Conservation (phyloP, 2,329 filamentous ascomycete genomes). For the Emergomyces orientalis region DNA sequence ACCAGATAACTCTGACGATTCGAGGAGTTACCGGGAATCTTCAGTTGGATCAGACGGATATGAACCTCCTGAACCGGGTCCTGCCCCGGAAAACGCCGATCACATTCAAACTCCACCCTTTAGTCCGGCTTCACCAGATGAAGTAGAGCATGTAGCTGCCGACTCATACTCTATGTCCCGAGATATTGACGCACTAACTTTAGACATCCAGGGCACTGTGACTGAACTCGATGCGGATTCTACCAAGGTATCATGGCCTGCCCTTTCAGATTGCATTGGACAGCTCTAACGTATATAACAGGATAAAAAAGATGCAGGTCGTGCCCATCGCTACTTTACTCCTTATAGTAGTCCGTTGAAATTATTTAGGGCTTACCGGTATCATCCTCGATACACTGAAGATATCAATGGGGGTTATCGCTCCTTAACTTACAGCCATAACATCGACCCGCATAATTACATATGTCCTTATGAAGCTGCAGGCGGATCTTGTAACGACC, state of each 20-base stretch:
- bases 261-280: not conserved
- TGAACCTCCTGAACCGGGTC: constrained; percentile 44
- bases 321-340: constrained; percentile 33
- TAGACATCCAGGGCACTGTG: constrained; percentile 23
- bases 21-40: constrained; percentile 20
- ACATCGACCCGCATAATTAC: constrained; percentile 64
- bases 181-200: constrained; percentile 26
- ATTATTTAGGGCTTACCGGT: constrained; percentile 79
- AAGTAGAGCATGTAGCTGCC: constrained; percentile 21
- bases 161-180: constrained; percentile 18
- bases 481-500: constrained; percentile 64
- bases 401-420: constrained; percentile 66
- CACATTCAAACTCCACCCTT: constrained; percentile 35
- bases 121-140: constrained; percentile 32
- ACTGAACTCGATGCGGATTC: constrained; percentile 20
- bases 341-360: constrained; percentile 78
- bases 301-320: constrained; percentile 18
- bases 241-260: constrained; percentile 14
- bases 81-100: constrained; percentile 20
- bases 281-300: constrained; percentile 24
- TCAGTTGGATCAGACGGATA: constrained; percentile 43
- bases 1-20: not conserved
- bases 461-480: constrained; percentile 69
- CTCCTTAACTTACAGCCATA: constrained; percentile 88
- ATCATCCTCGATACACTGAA: constrained; percentile 66